Evolutionary conservation across 306 rosid species (phyloP).

Genomic region (Senna tora): DNA sequence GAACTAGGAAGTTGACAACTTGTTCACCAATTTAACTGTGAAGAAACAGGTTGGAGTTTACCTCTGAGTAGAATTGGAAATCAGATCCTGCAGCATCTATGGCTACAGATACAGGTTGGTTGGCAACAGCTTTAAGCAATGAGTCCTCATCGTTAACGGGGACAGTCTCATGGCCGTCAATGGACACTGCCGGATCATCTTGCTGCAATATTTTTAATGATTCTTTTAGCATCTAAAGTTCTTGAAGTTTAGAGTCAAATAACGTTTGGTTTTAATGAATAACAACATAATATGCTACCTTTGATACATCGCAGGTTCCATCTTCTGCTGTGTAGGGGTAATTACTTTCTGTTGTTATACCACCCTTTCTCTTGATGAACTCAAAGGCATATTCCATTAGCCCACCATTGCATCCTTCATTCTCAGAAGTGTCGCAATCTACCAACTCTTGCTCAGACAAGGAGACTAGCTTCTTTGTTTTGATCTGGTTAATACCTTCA

Average conservation of each 20-base stretch:
- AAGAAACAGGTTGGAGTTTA: slow-evolving; percentile 21
- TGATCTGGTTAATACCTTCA: slow-evolving; percentile 64
- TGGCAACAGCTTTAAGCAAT: slow-evolving; percentile 58
- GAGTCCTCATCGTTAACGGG: slow-evolving; percentile 53
- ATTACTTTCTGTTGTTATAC: slow-evolving; percentile 49
- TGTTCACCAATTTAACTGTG: not conserved
- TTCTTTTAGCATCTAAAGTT: slow-evolving; percentile 18
- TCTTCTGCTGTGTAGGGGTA: slow-evolving; percentile 51
- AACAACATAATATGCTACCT: slow-evolving; percentile 40
- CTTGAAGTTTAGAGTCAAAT: slow-evolving; percentile 2
- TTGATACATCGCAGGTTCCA: slow-evolving; percentile 50
- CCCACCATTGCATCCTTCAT: slow-evolving; percentile 60
- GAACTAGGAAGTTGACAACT: too few relatives aligned
- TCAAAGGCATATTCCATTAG: slow-evolving; percentile 60
- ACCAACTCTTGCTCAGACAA: slow-evolving; percentile 60
- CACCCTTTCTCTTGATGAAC: slow-evolving; percentile 56
- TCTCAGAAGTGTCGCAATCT: slow-evolving; percentile 53
- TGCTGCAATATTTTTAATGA: slow-evolving; percentile 33
- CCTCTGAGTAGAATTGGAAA: slow-evolving; percentile 67
- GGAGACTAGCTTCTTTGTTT: slow-evolving; percentile 44
- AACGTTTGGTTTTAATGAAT: not conserved
- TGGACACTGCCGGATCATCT: slow-evolving; percentile 50
- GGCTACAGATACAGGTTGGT: slow-evolving; percentile 64
- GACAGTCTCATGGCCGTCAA: slow-evolving; percentile 60
- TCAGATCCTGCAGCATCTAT: slow-evolving; percentile 60